These are phyloP conservation scores for Erodium trifolium DNA, from an alignment of 441 rosid species.

Conservation along the genomic window DNA sequence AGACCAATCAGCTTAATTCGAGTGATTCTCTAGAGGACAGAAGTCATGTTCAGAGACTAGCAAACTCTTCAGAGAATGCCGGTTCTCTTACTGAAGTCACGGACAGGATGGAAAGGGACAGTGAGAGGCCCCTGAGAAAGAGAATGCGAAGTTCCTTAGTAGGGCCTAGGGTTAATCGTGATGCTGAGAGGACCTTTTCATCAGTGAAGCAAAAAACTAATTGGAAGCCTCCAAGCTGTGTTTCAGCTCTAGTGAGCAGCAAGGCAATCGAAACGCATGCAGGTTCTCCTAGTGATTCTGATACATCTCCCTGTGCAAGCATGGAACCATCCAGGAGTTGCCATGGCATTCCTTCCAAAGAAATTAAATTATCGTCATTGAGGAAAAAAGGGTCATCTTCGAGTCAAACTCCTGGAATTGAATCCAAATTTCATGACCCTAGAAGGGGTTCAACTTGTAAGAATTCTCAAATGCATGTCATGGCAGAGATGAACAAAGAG, in stretches of 20 bases:
- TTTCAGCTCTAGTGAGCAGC: slow-evolving; percentile 23
- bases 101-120: slow-evolving; percentile 29
- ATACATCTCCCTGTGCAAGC: slow-evolving; percentile 21
- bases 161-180: slow-evolving; percentile 26
- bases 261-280: slow-evolving; percentile 20
- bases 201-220: slow-evolving; percentile 25
- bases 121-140: slow-evolving; percentile 36
- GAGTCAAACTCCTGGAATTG: slow-evolving; percentile 25
- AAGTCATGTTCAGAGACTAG: slow-evolving; percentile 27
- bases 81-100: slow-evolving; percentile 28
- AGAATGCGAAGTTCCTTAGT: slow-evolving; percentile 30
- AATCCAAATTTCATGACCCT: slow-evolving; percentile 19
- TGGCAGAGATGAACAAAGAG: slow-evolving; percentile 33
- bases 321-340: slow-evolving; percentile 22
- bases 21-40: slow-evolving; percentile 31
- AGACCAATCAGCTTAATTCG: slow-evolving; percentile 27
- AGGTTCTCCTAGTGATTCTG: slow-evolving; percentile 19
- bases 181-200: slow-evolving; percentile 25
- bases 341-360: slow-evolving; percentile 25
- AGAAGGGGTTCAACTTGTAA: no score
- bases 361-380: slow-evolving; percentile 28
- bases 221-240: slow-evolving; percentile 24
- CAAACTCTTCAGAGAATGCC: slow-evolving; percentile 31
- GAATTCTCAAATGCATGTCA: slow-evolving; percentile 24
- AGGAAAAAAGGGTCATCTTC: slow-evolving; percentile 31